phyloP scores from a whole-genome alignment of 2,329 filamentous ascomycete genomes.

The Setomelanomma holmii region DNA sequence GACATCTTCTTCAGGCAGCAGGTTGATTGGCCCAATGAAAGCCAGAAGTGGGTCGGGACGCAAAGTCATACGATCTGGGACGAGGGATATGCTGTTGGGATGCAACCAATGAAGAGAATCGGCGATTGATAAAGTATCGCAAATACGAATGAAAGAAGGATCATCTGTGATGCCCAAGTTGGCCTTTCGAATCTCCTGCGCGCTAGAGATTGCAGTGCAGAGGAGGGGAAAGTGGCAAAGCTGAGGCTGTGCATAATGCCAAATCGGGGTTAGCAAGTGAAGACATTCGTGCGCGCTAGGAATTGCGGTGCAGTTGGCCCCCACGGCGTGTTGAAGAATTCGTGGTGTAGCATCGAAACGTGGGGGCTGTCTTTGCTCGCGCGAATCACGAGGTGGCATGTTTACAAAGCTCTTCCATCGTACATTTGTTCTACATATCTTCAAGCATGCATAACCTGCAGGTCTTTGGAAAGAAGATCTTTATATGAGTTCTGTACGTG shows the following conservation, averaged over 20 bases:
- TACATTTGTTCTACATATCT: too few relatives aligned
- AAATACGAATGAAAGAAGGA: too few relatives aligned
- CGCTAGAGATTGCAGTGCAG: conserved; percentile 1
- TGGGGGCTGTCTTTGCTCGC: too few relatives aligned
- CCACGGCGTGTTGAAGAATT: background rate
- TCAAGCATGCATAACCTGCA: too few relatives aligned
- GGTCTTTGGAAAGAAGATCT: too few relatives aligned
- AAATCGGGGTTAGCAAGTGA: background rate
- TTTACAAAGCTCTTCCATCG: too few relatives aligned
- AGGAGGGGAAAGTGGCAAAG: too few relatives aligned
- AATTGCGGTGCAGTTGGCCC: background rate
- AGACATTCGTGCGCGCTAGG: background rate
- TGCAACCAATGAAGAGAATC: conserved; percentile 29
- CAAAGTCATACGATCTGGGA: conserved; percentile 44
- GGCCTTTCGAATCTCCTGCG: too few relatives aligned
- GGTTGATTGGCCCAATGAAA: conserved; percentile 50
- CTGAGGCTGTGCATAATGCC: too few relatives aligned
- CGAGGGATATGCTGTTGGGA: conserved; percentile 27
- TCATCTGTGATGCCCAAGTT: too few relatives aligned
- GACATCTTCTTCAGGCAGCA: conserved; percentile 51
- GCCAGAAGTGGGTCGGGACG: conserved; percentile 48
- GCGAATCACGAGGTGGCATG: too few relatives aligned
- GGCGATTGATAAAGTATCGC: conserved; percentile 26
- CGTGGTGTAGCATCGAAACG: background rate
- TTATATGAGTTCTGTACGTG: too few relatives aligned